These are phyloP conservation scores for Pneumocystis canis DNA, from an alignment of 1,139 yeast species.

Conservation along the genomic window DNA sequence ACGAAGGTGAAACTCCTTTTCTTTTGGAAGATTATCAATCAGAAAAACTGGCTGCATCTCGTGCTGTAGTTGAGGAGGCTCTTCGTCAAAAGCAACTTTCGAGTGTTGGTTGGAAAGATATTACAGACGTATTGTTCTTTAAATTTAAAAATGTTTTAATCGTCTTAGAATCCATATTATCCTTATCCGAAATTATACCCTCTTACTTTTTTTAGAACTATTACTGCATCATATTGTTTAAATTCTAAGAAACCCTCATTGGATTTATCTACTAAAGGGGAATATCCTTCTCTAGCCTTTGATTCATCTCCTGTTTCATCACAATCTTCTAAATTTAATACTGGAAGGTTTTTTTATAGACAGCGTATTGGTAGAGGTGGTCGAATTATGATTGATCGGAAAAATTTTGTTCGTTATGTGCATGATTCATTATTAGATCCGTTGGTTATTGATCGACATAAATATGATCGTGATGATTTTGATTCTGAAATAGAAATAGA, in stretches of 20 bases:
- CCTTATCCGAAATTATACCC: slow-evolving; percentile 53
- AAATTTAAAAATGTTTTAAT: slow-evolving; percentile 60
- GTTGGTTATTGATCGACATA: slow-evolving; percentile 1
- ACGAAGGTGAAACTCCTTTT: slow-evolving; percentile 32
- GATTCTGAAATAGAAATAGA: slow-evolving; percentile 1
- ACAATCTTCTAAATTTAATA: slow-evolving; percentile 14
- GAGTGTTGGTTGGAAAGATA: slow-evolving; percentile 64
- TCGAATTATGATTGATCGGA: slow-evolving; percentile 59
- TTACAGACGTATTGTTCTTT: slow-evolving; percentile 49
- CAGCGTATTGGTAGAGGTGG: slow-evolving; percentile 65
- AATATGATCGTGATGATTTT: background rate
- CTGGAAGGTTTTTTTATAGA: slow-evolving; percentile 37
- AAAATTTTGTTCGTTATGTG: slow-evolving; percentile 22
- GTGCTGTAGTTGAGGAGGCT: slow-evolving; percentile 69
- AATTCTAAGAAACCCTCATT: background rate
- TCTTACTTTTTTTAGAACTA: slow-evolving; percentile 17
- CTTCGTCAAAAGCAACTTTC: slow-evolving; percentile 55
- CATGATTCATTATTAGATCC: slow-evolving; percentile 23
- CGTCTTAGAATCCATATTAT: slow-evolving; percentile 62
- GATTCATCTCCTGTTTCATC: slow-evolving; percentile 13
- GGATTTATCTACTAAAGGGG: background rate
- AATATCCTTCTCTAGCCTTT: slow-evolving; percentile 21
- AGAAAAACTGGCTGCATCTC: slow-evolving; percentile 66
- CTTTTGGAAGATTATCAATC: slow-evolving; percentile 63
- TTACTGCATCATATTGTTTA: slow-evolving; percentile 2